Evolutionary conservation across 495 filamentous ascomycete species (phyloP).

Genomic region (Aspergillus bridgeri): DNA sequence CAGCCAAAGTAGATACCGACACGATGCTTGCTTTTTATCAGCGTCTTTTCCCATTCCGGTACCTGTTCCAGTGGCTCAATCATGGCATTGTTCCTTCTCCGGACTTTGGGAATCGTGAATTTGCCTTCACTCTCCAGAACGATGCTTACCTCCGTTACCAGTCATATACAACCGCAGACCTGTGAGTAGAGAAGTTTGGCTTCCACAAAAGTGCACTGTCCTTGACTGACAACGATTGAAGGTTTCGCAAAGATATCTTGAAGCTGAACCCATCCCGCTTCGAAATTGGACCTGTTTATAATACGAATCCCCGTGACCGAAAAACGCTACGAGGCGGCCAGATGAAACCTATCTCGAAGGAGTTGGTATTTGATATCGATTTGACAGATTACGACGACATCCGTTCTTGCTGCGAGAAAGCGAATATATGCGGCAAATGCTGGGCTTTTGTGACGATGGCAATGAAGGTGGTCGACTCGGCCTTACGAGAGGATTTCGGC

Average conservation of each 20-base stretch:
- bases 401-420: conserved; percentile 88
- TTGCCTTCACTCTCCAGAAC: conserved; percentile 86
- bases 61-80: conserved; percentile 97
- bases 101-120: conserved; percentile 91
- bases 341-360: conserved; percentile 79
- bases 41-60: conserved; percentile 91
- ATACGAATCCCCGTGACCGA: conserved; percentile 87
- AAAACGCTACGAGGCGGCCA: conserved; percentile 65
- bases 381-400: conserved; percentile 98
- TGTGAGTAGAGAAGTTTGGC: conserved; percentile 48
- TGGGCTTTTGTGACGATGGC: conserved; percentile 98
- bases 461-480: conserved; percentile 85
- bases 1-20: conserved; percentile 63
- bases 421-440: conserved; percentile 90
- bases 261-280: conserved; percentile 86
- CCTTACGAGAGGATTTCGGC: conserved; percentile 87
- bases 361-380: conserved; percentile 98
- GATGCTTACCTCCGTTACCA: conserved; percentile 92
- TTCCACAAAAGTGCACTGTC: neutral
- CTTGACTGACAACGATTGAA: conserved; percentile 26
- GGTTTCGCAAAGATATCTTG: conserved; percentile 87
- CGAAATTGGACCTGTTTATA: conserved; percentile 96
- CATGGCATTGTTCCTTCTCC: conserved; percentile 80
- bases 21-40: conserved; percentile 91
- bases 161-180: conserved; percentile 78